Evolutionary conservation across 345 rosid genomes (phyloP), one percentile per base, ranked within the genome.

Genomic region (Hibiscus trionum): DNA sequence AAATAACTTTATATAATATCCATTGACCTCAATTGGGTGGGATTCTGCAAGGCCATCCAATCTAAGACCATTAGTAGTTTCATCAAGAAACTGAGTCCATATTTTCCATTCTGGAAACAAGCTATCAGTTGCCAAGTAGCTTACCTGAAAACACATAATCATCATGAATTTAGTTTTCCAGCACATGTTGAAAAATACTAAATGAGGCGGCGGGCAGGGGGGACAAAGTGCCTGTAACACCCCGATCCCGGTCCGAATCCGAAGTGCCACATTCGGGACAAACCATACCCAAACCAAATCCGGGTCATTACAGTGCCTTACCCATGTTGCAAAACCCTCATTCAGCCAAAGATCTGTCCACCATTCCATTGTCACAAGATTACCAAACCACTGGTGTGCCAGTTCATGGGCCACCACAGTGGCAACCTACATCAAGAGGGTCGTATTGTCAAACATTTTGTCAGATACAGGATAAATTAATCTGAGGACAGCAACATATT

Each of bases 361-460:
- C 99, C 99, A 95, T 79, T 95, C 61, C 99, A 95, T 95, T 60
- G 99, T 92, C 69, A 95, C 98, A 77, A 95, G 97, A 85, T 95
- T 92, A 29, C 98, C 99, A 81, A 95, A 95, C 99, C 98, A 95
- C 81, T 95, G 98, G 78, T 95, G 99, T 61, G 98, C 99, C 57
- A 95, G 85, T 80, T 95, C 99, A 87, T 95, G 99, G 24, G 98
- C 98, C 73, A 95, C 99, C 60, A 90, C 98, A 46, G 88, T 92
- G 12, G 93, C 93, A 76, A 95, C 94, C 99, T 61, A 76, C 74
- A 84, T 27, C 62, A 82, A 46, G 78, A 58, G 73, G 37, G 66
- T 37, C 39, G 57, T 63, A 65, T 56, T 73, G 46, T 57, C 69
- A 19, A 61, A 75, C 10, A 57, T 26, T 57, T 57, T 24, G 15